phyloP scores from a whole-genome alignment of 2,329 filamentous ascomycete genomes.

The Scedosporium aurantiacum region DNA sequence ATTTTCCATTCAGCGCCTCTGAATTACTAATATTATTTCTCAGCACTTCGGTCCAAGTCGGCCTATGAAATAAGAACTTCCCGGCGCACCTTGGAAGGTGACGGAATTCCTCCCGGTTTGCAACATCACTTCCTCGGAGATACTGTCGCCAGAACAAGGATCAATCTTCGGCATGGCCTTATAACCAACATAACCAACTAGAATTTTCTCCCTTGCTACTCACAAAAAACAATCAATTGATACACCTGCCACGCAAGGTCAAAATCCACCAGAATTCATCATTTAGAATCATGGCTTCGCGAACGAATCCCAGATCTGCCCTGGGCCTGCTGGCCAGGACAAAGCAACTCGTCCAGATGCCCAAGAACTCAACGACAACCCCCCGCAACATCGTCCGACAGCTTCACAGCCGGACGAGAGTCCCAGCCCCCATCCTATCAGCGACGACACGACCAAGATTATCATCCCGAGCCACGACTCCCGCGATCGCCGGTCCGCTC shows the following conservation, averaged over 20 bases:
- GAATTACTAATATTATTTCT: neutral
- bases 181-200: conserved; percentile 2
- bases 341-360: conserved; percentile 1
- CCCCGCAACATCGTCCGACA: conserved; percentile 7
- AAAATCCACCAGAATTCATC: neutral
- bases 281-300: conserved; percentile 9
- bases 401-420: conserved; percentile 8
- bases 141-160: neutral
- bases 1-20: neutral
- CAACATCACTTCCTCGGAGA: neutral
- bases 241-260: neutral
- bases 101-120: neutral
- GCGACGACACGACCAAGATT: conserved; percentile 6
- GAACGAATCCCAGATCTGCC: conserved; percentile 8
- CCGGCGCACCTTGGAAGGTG: neutral
- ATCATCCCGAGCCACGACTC: conserved; percentile 8
- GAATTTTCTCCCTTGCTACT: neutral
- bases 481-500: conserved; percentile 9
- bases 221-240: neutral
- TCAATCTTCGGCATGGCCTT: neutral
- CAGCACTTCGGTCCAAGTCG: neutral
- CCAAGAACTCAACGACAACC: neutral
- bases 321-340: conserved; percentile 10
- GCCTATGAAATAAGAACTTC: neutral
- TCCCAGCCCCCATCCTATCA: conserved; percentile 8